Evolutionary conservation across 495 filamentous ascomycete genomes (phyloP).

Genomic region (Cetradonia linearis): DNA sequence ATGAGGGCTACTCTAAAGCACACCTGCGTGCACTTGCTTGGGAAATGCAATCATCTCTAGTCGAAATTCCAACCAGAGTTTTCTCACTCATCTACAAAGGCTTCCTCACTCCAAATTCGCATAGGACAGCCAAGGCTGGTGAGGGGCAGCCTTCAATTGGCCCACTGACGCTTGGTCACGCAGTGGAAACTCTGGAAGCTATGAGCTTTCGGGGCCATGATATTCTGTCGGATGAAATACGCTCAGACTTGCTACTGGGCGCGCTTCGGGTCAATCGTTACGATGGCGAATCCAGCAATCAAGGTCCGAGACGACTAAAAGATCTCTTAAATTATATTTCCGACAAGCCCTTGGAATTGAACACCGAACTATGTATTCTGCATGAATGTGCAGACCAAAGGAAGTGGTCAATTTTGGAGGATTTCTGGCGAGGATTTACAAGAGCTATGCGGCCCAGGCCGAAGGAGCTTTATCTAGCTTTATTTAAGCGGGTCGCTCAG

Average conservation of each 20-base stretch:
- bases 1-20: constrained; percentile 33
- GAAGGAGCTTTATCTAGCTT: constrained; percentile 43
- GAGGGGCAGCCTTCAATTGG: constrained; percentile 26
- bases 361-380: constrained; percentile 21
- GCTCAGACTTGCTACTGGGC: constrained; percentile 36
- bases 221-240: constrained; percentile 36
- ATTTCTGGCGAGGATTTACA: constrained; percentile 48
- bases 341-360: not conserved
- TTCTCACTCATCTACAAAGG: constrained; percentile 32
- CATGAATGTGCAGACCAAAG: constrained; percentile 20
- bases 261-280: not conserved
- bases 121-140: not conserved
- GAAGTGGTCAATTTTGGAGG: constrained; percentile 51
- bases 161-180: constrained; percentile 27
- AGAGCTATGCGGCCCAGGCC: constrained; percentile 41
- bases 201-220: constrained; percentile 37
- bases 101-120: constrained; percentile 28
- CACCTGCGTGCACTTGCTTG: constrained; percentile 29
- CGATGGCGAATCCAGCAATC: too few relatives aligned
- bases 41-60: constrained; percentile 27
- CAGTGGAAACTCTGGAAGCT: constrained; percentile 38
- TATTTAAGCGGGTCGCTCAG: constrained; percentile 44
- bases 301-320: not conserved
- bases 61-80: constrained; percentile 31
- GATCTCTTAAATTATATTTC: not conserved